phyloP scores from a whole-genome alignment of 176 grass and related monocot genomes.

The Urochloa ruziziensis region DNA sequence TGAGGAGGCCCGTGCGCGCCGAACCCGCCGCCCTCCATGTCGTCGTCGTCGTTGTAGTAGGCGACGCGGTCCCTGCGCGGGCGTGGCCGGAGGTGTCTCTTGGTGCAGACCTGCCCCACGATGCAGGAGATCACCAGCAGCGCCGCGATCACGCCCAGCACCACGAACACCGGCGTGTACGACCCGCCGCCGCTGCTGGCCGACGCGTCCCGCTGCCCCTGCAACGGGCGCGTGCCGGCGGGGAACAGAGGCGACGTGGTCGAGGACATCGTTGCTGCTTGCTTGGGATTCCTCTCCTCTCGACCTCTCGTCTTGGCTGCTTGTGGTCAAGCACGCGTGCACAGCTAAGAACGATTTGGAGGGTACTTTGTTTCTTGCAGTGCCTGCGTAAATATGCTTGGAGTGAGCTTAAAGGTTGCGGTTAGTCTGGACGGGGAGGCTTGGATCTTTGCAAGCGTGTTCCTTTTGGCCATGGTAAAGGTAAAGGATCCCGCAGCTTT shows the following conservation, averaged over 20 bases:
- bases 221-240: background rate
- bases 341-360: background rate
- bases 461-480: background rate
- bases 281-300: background rate
- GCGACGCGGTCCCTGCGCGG: slow-evolving; percentile 59
- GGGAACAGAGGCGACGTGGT: slow-evolving; percentile 16
- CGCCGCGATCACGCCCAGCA: slow-evolving; percentile 67
- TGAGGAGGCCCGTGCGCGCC: background rate
- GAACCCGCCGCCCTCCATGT: slow-evolving; percentile 53
- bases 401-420: slow-evolving; percentile 28
- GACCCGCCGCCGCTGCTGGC: slow-evolving; percentile 26
- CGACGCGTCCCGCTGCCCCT: background rate
- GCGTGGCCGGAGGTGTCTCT: slow-evolving; percentile 51
- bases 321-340: background rate
- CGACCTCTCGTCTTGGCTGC: background rate
- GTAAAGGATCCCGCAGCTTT: background rate
- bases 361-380: background rate
- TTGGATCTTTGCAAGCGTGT: slow-evolving; percentile 6
- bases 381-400: slow-evolving; percentile 24
- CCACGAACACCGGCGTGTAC: slow-evolving; percentile 65
- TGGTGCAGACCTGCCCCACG: slow-evolving; percentile 65
- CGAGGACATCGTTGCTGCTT: background rate
- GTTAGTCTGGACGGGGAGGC: slow-evolving; percentile 14
- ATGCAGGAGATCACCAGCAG: slow-evolving; percentile 66
- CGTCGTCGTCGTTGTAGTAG: slow-evolving; percentile 49